Evolutionary conservation across 495 filamentous ascomycete genomes (phyloP).

Genomic region (Podospora pseudocomata): DNA sequence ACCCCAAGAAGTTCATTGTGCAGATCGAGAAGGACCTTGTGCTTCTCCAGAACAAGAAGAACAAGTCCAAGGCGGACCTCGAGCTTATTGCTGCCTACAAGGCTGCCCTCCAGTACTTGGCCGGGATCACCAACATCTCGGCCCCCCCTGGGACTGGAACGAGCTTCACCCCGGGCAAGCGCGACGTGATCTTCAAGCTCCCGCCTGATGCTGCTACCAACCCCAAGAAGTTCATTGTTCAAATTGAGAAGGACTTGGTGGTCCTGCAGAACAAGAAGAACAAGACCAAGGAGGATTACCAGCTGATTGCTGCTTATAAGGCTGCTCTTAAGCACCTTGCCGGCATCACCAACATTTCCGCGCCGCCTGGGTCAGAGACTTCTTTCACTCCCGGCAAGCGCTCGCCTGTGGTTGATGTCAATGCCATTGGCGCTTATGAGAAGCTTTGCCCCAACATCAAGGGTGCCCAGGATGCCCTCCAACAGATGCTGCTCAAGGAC

Average conservation of each 20-base stretch:
- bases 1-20: constrained; percentile 28
- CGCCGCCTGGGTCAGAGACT: constrained; percentile 25
- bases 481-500: constrained; percentile 25
- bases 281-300: constrained; percentile 26
- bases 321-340: constrained; percentile 26
- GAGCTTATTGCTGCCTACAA: constrained; percentile 27
- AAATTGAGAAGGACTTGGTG: constrained; percentile 26
- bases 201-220: constrained; percentile 22
- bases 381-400: constrained; percentile 32
- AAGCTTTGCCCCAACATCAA: constrained; percentile 22
- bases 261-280: constrained; percentile 31
- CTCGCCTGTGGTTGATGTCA: background rate
- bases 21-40: constrained; percentile 24
- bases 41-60: constrained; percentile 30
- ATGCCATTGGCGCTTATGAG: constrained; percentile 10
- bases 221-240: constrained; percentile 27
- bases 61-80: constrained; percentile 27
- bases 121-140: constrained; percentile 24
- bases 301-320: constrained; percentile 27
- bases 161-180: constrained; percentile 32
- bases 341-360: constrained; percentile 25
- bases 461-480: constrained; percentile 21
- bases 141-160: constrained; percentile 27
- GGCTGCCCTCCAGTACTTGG: constrained; percentile 25
- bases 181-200: constrained; percentile 10